Conservation (phyloP, 768 basidiomycete genomes). For the Auricularia auricula-judae region DNA sequence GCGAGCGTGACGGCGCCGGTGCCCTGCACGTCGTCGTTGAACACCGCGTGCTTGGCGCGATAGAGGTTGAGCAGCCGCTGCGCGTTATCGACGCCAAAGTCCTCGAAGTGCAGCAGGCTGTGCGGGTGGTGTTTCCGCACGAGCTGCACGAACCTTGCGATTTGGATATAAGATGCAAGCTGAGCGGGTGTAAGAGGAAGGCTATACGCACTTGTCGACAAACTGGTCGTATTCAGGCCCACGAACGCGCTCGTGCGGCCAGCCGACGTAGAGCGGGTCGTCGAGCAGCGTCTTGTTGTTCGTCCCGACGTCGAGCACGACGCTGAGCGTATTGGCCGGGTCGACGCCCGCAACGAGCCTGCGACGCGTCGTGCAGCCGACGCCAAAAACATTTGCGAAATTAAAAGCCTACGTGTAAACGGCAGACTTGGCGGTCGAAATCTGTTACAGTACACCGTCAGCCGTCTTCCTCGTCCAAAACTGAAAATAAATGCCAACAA, state of each 20-base stretch:
- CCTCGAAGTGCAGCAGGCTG: slow-evolving; percentile 71
- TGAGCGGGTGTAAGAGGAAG: no score
- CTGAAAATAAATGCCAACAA: no score
- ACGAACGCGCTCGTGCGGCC: slow-evolving; percentile 55
- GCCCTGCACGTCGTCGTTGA: slow-evolving; percentile 87
- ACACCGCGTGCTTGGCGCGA: slow-evolving; percentile 49
- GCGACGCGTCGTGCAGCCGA: not conserved
- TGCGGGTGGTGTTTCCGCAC: slow-evolving; percentile 61
- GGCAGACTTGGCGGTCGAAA: slow-evolving; percentile 66
- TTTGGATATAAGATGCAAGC: no score
- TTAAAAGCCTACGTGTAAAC: slow-evolving; percentile 9
- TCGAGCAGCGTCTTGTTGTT: slow-evolving; percentile 52
- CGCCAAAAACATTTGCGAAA: no score
- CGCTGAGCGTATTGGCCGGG: slow-evolving; percentile 44
- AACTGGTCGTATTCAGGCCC: slow-evolving; percentile 71
- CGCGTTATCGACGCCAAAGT: slow-evolving; percentile 74
- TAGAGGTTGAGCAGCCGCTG: slow-evolving; percentile 55
- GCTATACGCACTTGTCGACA: slow-evolving; percentile 47
- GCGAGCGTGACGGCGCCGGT: slow-evolving; percentile 69
- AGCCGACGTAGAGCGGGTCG: slow-evolving; percentile 62
- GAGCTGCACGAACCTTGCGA: slow-evolving; percentile 59
- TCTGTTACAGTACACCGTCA: slow-evolving; percentile 26
- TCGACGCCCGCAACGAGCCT: slow-evolving; percentile 59
- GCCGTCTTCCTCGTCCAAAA: not conserved
- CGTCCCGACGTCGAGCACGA: slow-evolving; percentile 69